Evolutionary conservation across 768 basidiomycete species (phyloP), one percentile per base, ranked within the genome.

Genomic region (Xerocomellus intermedius): DNA sequence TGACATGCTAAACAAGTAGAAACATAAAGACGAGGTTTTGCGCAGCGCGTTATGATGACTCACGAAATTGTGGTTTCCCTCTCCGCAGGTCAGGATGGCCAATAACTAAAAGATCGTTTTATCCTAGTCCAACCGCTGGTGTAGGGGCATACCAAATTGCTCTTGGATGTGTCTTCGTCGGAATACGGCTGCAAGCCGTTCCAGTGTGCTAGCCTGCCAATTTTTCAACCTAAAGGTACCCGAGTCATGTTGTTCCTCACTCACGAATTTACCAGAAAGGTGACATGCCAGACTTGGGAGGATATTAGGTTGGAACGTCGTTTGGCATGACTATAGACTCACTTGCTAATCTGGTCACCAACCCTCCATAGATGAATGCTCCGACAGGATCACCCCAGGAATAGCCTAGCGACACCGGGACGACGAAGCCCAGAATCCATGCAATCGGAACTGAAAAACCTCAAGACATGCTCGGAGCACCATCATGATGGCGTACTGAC

Each of bases 51-150:
- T 26, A 19, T 13, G 38, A 33, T 13, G 2, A 57, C 56, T 37
- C 48, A 58, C 56, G 28, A 58, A 58, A 30, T 58, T 58, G 10
- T 57, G 56, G 55, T 58, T 50, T 50, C 56, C 56, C 9, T 58
- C 55, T 30, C 56, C 56, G 19, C 56, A 32, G 8, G 56, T 57
- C 26, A 58, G 22, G 42, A 57, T 41, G 33, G 56, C 56, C 55
- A 57, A 41, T n/a, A 57, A 36, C 56, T 58, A 22, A 17, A 36
- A 28, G 37, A 35, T 45, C n/a, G 12, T 9, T n/a, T 57, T 24
- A 57, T 44, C 12, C 16, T 9, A 9, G 13, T 28, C 32, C 30
- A 5, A 50, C 26, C 42, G n/a, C 4, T 32, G 26, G 36, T 1
- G 41, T 28, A 3, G 32, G 24, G 7, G 2, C 55, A 8, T 58